Base-by-base conservation (phyloP, 1,139 yeast species). In the Magnusiomyces ingens region DNA sequence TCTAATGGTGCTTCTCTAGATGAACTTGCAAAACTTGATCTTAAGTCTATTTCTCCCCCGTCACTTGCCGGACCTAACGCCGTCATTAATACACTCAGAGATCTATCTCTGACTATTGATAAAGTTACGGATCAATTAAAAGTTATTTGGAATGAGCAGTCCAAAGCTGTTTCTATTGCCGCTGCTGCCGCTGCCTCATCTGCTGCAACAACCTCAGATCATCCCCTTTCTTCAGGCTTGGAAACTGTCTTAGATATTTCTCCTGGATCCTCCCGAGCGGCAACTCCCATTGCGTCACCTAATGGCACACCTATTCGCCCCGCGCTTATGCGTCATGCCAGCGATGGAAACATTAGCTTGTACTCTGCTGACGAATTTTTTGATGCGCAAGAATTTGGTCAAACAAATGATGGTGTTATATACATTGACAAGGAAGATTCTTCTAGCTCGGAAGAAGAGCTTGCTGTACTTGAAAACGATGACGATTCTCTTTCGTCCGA, bases 301-400 rank as follows among this genome's bases (percentile, higher is more conserved):
- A 26, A 26, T 26, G 32, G 8, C 4, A 26, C 32, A 4, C 8
- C 32, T 5, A 26, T 26, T 26, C 32, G 8, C 8, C 32, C 32
- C 10, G 18, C 22, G 12, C 17, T 32, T 8, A 21, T 21, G 2
- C 2, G 37, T 3, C 42, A 32, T 13, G 19, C 36, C 13, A 46
- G 49, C 32, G 43, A 36, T 48, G 32, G 32, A 26, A 54, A 44
- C 32, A 46, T 45, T 52, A 62, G 63, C 48, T 50, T 65, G 13
- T 71, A 11, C 59, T 76, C 63, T 61, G 79, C 64, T 3, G 78
- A 75, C 48, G 87, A 82, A 52, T 85, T 80, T 64, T 83, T 68
- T 62, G 94, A 85, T 67, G 95, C 94, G 1, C 74, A 74, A 48
- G 91, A 85, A 48, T 74, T 64, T 15, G 58, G 58, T 6, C 45